A percentile compares a stretch with the other conserved stretches of the same genome.
phyloP scores from a whole-genome alignment of 164 flowering plant genomes.

The Protea cynaroides region DNA sequence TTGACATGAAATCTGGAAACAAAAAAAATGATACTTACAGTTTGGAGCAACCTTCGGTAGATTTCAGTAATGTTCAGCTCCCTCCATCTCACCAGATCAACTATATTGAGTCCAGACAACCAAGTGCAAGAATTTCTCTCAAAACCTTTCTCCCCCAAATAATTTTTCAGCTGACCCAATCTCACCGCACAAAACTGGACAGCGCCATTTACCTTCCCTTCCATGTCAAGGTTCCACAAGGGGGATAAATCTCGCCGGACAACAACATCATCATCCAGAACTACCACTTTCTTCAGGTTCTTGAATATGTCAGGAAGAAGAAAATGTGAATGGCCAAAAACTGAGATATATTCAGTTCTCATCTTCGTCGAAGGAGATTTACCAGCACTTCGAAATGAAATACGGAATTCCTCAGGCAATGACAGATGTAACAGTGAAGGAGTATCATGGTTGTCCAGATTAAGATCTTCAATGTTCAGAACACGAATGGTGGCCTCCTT shows the following conservation, averaged over 20 bases:
- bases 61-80: slow-evolving; percentile 45
- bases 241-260: slow-evolving; percentile 76
- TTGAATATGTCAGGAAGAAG: slow-evolving; percentile 69
- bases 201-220: slow-evolving; percentile 83
- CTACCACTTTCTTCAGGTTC: slow-evolving; percentile 59
- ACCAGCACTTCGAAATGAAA: slow-evolving; percentile 40
- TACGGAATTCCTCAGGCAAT: slow-evolving; percentile 73
- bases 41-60: slow-evolving; percentile 37
- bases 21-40: slow-evolving; percentile 34
- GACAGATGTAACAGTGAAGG: slow-evolving; percentile 22
- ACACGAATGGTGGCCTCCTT: slow-evolving; percentile 65
- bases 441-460: slow-evolving; percentile 24
- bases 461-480: slow-evolving; percentile 63
- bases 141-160: slow-evolving; percentile 30
- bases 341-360: slow-evolving; percentile 61
- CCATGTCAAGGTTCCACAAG: slow-evolving; percentile 76
- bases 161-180: slow-evolving; percentile 52
- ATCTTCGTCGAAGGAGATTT: slow-evolving; percentile 13
- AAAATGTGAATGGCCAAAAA: slow-evolving; percentile 69
- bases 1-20: background rate
- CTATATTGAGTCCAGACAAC: slow-evolving; percentile 88
- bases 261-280: slow-evolving; percentile 85
- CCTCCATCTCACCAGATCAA: slow-evolving; percentile 85
- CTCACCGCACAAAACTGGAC: slow-evolving; percentile 48
- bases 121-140: slow-evolving; percentile 62